A percentile compares a stretch with the other conserved stretches of the same genome.
phyloP scores from a whole-genome alignment of 2,329 filamentous ascomycete species.

The Didymellaceae sp. region DNA sequence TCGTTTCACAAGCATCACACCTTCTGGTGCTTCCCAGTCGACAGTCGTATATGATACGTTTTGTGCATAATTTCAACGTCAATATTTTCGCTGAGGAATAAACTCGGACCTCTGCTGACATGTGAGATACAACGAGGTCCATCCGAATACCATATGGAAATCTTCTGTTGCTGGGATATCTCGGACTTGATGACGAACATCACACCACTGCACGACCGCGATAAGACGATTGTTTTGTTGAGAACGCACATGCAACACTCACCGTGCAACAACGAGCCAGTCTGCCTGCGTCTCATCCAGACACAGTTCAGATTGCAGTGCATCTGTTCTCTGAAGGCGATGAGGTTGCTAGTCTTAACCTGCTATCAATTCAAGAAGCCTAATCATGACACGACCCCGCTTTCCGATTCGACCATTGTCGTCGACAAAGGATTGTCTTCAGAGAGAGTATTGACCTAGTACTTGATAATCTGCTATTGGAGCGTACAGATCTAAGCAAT shows the following conservation, averaged over 20 bases:
- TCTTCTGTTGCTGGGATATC: constrained; percentile 1
- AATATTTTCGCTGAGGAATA: background rate
- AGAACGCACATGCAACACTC: background rate
- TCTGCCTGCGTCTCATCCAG: background rate
- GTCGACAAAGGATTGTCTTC: background rate
- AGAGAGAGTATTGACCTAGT: background rate
- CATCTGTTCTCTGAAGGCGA: background rate
- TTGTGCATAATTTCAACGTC: background rate
- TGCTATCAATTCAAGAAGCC: background rate
- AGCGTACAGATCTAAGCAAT: background rate
- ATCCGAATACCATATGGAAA: background rate
- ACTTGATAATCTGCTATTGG: too few species aligned
- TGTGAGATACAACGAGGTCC: background rate
- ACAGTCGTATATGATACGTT: background rate
- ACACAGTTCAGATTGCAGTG: background rate
- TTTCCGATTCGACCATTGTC: background rate
- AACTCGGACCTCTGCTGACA: background rate
- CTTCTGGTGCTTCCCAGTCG: background rate
- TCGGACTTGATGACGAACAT: constrained; percentile 18
- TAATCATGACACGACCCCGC: constrained; percentile 1
- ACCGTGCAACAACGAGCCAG: background rate
- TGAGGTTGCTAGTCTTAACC: background rate
- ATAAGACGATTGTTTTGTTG: constrained; percentile 9
- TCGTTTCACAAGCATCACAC: background rate
- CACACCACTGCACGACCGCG: constrained; percentile 21